These are phyloP conservation scores for Megacollybia marginata DNA, from an alignment of 768 basidiomycete genomes.

Conservation along the genomic window DNA sequence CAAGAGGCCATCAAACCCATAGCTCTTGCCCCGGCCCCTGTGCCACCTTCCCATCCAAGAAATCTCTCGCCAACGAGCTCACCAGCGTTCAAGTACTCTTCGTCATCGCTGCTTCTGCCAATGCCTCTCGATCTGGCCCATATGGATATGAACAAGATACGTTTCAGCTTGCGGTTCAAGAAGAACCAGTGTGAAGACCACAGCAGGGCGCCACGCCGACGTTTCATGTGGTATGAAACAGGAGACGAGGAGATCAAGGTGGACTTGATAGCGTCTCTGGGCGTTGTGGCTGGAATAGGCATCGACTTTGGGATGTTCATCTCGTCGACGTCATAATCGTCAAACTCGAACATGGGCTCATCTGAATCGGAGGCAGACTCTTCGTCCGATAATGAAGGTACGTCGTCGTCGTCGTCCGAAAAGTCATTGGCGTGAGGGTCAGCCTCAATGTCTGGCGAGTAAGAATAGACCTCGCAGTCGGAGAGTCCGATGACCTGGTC, in stretches of 20 bases:
- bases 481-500: slow-evolving; percentile 85
- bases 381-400: slow-evolving; percentile 58
- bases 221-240: slow-evolving; percentile 41
- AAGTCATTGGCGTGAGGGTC: slow-evolving; percentile 90
- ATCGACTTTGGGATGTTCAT: slow-evolving; percentile 30
- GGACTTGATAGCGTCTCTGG: slow-evolving; percentile 31
- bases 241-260: slow-evolving; percentile 26
- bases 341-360: slow-evolving; percentile 69
- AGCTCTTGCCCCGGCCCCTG: slow-evolving; percentile 77
- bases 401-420: slow-evolving; percentile 73
- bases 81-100: slow-evolving; percentile 15
- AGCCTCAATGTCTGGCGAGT: slow-evolving; percentile 85
- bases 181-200: slow-evolving; percentile 99
- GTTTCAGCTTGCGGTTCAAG: slow-evolving; percentile 85
- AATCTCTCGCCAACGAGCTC: slow-evolving; percentile 51
- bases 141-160: slow-evolving; percentile 85
- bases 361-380: slow-evolving; percentile 64
- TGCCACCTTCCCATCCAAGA: slow-evolving; percentile 70
- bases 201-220: slow-evolving; percentile 67
- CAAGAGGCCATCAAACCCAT: slow-evolving; percentile 42
- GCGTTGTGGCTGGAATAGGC: slow-evolving; percentile 24
- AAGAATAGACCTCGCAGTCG: slow-evolving; percentile 95
- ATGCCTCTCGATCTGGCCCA: slow-evolving; percentile 73
- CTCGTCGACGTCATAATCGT: slow-evolving; percentile 69
- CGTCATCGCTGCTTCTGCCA: slow-evolving; percentile 41